These are phyloP conservation scores for Panaeolus papilionaceus DNA, from an alignment of 768 basidiomycete genomes.

Conservation along the genomic window DNA sequence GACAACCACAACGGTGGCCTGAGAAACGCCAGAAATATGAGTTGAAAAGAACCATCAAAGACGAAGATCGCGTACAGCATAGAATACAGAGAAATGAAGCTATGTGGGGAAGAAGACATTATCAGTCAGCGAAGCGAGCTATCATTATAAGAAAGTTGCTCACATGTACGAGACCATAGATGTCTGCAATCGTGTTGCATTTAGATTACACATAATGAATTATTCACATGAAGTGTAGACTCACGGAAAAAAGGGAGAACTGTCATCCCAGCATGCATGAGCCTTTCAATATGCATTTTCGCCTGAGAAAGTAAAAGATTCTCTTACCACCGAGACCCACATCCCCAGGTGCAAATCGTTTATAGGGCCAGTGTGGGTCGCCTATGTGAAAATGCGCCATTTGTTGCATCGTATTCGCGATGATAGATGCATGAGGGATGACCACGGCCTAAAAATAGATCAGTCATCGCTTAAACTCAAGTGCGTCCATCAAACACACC, in stretches of 20 bases:
- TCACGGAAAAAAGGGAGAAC: constrained; percentile 65
- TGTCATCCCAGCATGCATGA: constrained; percentile 29
- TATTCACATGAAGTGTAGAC: constrained; percentile 20
- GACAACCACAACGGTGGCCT: constrained; percentile 64
- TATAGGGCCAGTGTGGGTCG: constrained; percentile 45
- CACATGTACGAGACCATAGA: constrained; percentile 50
- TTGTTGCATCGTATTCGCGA: constrained; percentile 66
- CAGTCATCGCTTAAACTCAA: not conserved
- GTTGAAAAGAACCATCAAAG: not conserved
- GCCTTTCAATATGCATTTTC: not conserved
- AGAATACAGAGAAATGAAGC: constrained; percentile 59
- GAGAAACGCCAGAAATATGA: too few relatives aligned
- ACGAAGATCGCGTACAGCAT: constrained; percentile 44
- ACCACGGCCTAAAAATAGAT: constrained; percentile 56
- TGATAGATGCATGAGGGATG: constrained; percentile 68
- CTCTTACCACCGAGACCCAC: constrained; percentile 60
- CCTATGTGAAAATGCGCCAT: constrained; percentile 52
- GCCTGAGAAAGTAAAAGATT: not conserved
- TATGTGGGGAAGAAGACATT: constrained; percentile 26
- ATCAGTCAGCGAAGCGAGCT: constrained; percentile 13
- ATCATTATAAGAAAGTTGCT: constrained; percentile 8
- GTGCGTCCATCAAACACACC: not conserved
- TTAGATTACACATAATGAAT: not conserved
- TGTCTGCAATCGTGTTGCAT: constrained; percentile 42
- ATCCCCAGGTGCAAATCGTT: constrained; percentile 58